A percentile compares a stretch with the other conserved stretches of the same genome.
phyloP scores from a whole-genome alignment of 2,329 filamentous ascomycete species.

The Coleophoma cylindrospora region DNA sequence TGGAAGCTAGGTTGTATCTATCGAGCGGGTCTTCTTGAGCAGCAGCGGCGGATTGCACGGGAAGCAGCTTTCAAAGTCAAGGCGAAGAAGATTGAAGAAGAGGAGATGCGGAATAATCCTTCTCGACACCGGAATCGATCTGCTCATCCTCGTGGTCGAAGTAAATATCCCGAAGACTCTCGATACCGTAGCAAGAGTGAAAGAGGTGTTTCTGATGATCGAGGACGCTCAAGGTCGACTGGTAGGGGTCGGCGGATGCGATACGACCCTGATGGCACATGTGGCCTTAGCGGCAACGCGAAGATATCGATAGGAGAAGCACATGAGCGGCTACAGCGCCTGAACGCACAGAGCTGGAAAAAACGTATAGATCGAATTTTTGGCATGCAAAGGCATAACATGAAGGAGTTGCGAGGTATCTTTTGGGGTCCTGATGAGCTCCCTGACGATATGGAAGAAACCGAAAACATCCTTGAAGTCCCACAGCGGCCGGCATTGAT shows the following conservation, averaged over 20 bases:
- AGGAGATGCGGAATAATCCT: conserved; percentile 52
- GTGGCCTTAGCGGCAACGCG: conserved; percentile 65
- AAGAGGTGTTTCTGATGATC: conserved; percentile 10
- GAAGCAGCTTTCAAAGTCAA: conserved; percentile 90
- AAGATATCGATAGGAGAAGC: conserved; percentile 75
- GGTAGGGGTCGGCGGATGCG: conserved; percentile 41
- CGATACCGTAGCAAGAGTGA: conserved; percentile 27
- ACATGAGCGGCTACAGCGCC: conserved; percentile 65
- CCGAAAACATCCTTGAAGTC: conserved; percentile 79
- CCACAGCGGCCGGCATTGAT: conserved; percentile 81
- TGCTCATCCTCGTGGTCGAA: conserved; percentile 25
- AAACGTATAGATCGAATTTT: conserved; percentile 78
- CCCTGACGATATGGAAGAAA: conserved; percentile 76
- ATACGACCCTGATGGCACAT: conserved; percentile 78
- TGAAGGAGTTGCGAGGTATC: conserved; percentile 70
- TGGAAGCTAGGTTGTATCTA: conserved; percentile 97
- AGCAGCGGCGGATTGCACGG: conserved; percentile 81
- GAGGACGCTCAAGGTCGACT: conserved; percentile 22
- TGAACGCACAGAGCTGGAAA: conserved; percentile 91
- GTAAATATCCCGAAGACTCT: conserved; percentile 16
- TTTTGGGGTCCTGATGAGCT: conserved; percentile 81
- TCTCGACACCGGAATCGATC: conserved; percentile 52
- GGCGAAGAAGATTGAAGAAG: conserved; percentile 74
- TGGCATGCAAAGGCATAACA: conserved; percentile 63
- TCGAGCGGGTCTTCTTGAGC: conserved; percentile 79